Evolutionary conservation across 2,329 filamentous ascomycete species (phyloP), one percentile per base, ranked within the genome.

Genomic region (Mycocentrospora acerina): DNA sequence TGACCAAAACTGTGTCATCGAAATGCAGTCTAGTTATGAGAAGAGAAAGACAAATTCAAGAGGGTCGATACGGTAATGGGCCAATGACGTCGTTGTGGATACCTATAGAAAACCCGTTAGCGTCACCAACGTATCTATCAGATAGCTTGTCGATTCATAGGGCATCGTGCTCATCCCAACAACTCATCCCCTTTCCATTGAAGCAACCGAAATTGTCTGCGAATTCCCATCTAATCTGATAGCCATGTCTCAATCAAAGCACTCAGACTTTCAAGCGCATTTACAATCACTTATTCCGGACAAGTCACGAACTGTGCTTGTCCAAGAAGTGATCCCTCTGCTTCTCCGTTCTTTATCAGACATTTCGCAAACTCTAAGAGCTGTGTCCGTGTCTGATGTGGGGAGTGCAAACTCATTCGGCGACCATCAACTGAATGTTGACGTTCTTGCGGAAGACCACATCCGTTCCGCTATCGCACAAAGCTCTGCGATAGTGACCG

Each of bases 391-490:
- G 25, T 46, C 41, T 2, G 47, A 63, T 15, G 42, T 53, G 3
- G 51, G 58, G 4, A 64, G 58, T 12, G 71, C 77, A 27, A 73
- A 82, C 47, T 75, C 81, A 41, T 71, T 82, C n/a, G 71, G 78
- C 8, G 73, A 74, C 38, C 57, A 74, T 26, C 79, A 82, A 53
- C 76, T 80, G 60, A 74, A 78, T 24, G 77, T 82, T 44, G 77
- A 81, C 49, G 77, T 75, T 39, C 59, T 77, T n/a, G 71, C 79
- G 7, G 79, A 83, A 52, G 68, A 78, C 15, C 69, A 74, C 16
- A 71, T 82, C 32, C 74, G 79, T 13, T 74, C 75, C 0, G 73
- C 74, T 7, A 77, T 79, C 42, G 74, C 80, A 45, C 71, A 71
- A 43, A 74, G 73, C 29, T 67, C 70, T 0, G 78, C 76, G 2